Evolutionary conservation across 192 early-diverging fungal species (phyloP), one percentile per base, ranked within the genome.

Genomic region (Piromyces sp.): DNA sequence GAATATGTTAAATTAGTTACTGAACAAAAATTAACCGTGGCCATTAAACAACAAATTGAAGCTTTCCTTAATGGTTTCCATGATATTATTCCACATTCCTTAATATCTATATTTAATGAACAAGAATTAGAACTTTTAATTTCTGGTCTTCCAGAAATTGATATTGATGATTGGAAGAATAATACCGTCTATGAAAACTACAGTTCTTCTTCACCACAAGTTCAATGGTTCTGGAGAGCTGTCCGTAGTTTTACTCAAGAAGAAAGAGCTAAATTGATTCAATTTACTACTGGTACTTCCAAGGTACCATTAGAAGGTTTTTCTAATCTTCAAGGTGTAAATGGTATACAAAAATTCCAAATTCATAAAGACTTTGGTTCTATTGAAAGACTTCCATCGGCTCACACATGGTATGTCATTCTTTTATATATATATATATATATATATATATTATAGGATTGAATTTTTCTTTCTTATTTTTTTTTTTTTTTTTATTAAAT

Each of bases 131-230:
- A 99, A 86, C 90, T 99, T 79, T 87, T 99, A 81, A 99, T 99
- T 85, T 97, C 96, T 78, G 97, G 97, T 29, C 87, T 99, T 88
- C 97, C 97, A 5, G 97, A 99, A 83, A 96, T 99, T 84, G 97
- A 99, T 85, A 94, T 99, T 80, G 97, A 99, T 84, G 97, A 99
- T 86, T 98, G 97, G 97, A 95, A 96, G 84, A 99, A 99, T 87
- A 97, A 96, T 87, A 95, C 96, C 17, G 80, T 38, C 9, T 99
- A 99, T 84, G 94, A 96, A 82, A 94, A 95, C 51, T 99, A 96
- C 86, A 91, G 92, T 28, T 85, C 89, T 17, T 88, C 93, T 28
- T 94, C 95, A 29, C 94, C 95, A 29, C 96, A 96, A 84, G 93
- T 99, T 78, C 96, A 97, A 85, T 96, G 96, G 95, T 99, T 99